Percentiles rank a stretch among this genome's conserved stretches.
Conservation (phyloP, 768 basidiomycete species). For the Lactifluus hygrophoroides region DNA sequence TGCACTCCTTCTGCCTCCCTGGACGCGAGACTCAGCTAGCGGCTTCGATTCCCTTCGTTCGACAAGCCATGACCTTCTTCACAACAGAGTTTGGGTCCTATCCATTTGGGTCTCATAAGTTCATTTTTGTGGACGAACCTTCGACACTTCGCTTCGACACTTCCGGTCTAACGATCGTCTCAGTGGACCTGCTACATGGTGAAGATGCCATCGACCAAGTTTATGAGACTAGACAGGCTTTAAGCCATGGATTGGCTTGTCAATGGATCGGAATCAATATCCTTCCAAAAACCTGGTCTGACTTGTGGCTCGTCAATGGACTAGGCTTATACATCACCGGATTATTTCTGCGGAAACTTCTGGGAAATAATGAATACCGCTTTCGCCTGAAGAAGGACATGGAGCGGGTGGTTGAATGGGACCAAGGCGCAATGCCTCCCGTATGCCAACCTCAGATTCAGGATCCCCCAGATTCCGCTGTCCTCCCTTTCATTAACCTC, state of each 20-base stretch:
- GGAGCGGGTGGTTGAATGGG: constrained; percentile 81
- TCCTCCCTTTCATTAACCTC: constrained; percentile 83
- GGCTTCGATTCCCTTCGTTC: constrained; percentile 65
- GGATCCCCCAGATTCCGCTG: constrained; percentile 75
- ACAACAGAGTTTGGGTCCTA: constrained; percentile 90
- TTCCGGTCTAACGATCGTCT: constrained; percentile 73
- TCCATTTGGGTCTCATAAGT: constrained; percentile 89
- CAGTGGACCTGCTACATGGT: constrained; percentile 76
- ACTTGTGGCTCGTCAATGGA: constrained; percentile 96
- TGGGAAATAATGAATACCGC: constrained; percentile 96
- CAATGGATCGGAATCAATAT: constrained; percentile 99
- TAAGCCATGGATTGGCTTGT: constrained; percentile 83
- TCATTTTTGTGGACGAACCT: constrained; percentile 89
- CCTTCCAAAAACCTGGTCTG: constrained; percentile 85
- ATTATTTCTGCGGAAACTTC: constrained; percentile 73
- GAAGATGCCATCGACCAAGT: constrained; percentile 90
- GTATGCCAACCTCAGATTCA: constrained; percentile 83
- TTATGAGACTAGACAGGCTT: constrained; percentile 76
- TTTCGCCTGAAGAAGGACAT: constrained; percentile 95
- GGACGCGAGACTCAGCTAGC: constrained; percentile 70
- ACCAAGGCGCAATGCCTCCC: constrained; percentile 83
- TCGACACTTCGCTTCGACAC: constrained; percentile 75
- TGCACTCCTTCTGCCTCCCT: constrained; percentile 90
- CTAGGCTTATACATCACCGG: constrained; percentile 86
- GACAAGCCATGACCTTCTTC: constrained; percentile 88